phyloP scores from a whole-genome alignment of 2,329 filamentous ascomycete species.

The Fusarium ambrosium region DNA sequence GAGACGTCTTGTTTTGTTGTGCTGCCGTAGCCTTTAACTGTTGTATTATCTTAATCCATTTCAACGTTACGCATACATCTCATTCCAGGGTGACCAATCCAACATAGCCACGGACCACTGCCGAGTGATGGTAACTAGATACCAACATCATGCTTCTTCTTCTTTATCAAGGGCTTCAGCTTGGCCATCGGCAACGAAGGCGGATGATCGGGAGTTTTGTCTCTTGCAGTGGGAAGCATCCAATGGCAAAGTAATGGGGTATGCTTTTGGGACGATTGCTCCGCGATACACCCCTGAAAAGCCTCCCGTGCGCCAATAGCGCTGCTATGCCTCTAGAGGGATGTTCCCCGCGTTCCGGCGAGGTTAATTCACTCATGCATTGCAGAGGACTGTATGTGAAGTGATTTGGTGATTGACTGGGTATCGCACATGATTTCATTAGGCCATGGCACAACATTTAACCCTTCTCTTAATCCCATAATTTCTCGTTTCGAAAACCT shows the following conservation, averaged over 20 bases:
- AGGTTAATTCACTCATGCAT: conserved; percentile 9
- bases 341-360: neutral
- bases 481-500: neutral
- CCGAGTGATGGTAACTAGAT: neutral
- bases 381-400: neutral
- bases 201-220: neutral
- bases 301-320: neutral
- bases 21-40: neutral
- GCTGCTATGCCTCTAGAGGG: neutral
- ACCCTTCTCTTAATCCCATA: neutral
- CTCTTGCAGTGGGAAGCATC: neutral
- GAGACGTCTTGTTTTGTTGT: neutral
- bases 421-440: conserved; percentile 33
- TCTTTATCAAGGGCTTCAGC: neutral
- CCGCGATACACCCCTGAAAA: neutral
- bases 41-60: neutral
- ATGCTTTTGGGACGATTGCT: neutral
- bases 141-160: neutral
- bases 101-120: neutral
- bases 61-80: neutral
- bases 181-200: neutral
- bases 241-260: neutral
- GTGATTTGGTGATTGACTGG: conserved; percentile 11
- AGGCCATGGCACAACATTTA: conserved; percentile 29
- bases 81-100: neutral